A percentile compares a stretch with the other conserved stretches of the same genome.
phyloP scores from a whole-genome alignment of 1,284 basidiomycete species.

The Pseudomicrostroma phylloplanum region DNA sequence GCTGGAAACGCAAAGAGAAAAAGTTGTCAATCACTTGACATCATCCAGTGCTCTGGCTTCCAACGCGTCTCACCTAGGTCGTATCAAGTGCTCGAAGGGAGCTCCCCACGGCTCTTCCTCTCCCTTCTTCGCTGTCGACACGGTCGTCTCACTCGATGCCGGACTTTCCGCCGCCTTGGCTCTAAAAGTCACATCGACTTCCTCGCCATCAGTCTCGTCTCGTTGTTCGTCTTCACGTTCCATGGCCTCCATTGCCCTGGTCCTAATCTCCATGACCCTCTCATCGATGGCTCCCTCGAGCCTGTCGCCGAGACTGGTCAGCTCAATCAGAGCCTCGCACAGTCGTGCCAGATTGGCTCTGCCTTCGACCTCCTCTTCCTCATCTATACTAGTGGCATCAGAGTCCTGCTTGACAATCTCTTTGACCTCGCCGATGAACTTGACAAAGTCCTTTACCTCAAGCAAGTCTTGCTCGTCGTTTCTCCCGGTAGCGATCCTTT shows the following conservation, averaged over 20 bases:
- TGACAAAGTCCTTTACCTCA: conserved; percentile 41
- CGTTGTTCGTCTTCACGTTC: conserved; percentile 18
- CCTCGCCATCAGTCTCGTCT: conserved; percentile 9
- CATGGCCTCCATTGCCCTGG: conserved; percentile 33
- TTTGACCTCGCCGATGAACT: conserved; percentile 12
- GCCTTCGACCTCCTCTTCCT: not conserved
- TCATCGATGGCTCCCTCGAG: conserved; percentile 46
- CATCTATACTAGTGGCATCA: not conserved
- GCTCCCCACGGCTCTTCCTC: conserved; percentile 31
- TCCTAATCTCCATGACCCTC: conserved; percentile 37
- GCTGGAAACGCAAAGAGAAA: not conserved
- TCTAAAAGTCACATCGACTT: conserved; percentile 6
- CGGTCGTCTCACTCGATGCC: not conserved
- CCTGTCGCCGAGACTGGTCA: conserved; percentile 22
- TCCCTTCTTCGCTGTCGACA: conserved; percentile 23
- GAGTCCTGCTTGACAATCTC: conserved; percentile 2
- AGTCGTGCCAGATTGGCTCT: no score
- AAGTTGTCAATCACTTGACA: no score
- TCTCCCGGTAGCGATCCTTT: conserved; percentile 32
- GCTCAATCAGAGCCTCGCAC: conserved; percentile 7
- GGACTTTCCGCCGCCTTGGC: not conserved
- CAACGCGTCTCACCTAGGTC: conserved; percentile 17
- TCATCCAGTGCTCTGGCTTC: no score
- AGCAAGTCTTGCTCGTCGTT: conserved; percentile 47
- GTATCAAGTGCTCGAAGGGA: conserved; percentile 43